Evolutionary conservation across 805 yeast species (phyloP).

Genomic region (Pichia thaimueangensis): DNA sequence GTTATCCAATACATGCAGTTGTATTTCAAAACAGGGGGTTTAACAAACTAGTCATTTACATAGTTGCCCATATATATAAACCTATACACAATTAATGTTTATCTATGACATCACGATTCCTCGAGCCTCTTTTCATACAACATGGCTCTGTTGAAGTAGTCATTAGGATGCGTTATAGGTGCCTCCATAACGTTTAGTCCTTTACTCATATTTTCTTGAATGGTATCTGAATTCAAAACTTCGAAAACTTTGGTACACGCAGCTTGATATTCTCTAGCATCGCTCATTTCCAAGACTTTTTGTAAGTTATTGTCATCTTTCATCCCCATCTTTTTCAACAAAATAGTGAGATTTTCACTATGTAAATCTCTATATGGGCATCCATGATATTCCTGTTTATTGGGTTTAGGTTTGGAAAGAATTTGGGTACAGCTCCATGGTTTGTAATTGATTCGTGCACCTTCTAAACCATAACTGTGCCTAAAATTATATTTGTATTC

Average conservation of each 20-base stretch:
- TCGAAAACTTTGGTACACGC: constrained; percentile 93
- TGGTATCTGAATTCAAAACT: constrained; percentile 46
- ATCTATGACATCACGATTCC: too few relatives aligned
- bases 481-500: constrained; percentile 85
- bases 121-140: constrained; percentile 39
- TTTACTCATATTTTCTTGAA: constrained; percentile 30
- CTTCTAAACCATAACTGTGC: constrained; percentile 89
- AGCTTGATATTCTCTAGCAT: constrained; percentile 64
- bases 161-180: constrained; percentile 78
- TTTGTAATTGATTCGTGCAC: constrained; percentile 75
- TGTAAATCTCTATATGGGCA: constrained; percentile 84
- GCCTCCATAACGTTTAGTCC: constrained; percentile 46
- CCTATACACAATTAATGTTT: too few relatives aligned
- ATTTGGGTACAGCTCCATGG: constrained; percentile 85
- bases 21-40: too few relatives aligned
- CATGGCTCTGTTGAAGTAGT: constrained; percentile 74
- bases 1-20: too few relatives aligned
- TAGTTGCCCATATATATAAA: too few relatives aligned
- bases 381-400: constrained; percentile 70
- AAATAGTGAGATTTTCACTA: constrained; percentile 51
- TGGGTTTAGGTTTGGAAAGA: constrained; percentile 63
- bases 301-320: constrained; percentile 44
- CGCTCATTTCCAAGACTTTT: constrained; percentile 61
- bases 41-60: too few relatives aligned
- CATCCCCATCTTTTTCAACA: constrained; percentile 60